A percentile compares a stretch with the other conserved stretches of the same genome.
These are phyloP conservation scores for Mytilinidion resinicola DNA, from an alignment of 495 filamentous ascomycete genomes.

Conservation along the genomic window DNA sequence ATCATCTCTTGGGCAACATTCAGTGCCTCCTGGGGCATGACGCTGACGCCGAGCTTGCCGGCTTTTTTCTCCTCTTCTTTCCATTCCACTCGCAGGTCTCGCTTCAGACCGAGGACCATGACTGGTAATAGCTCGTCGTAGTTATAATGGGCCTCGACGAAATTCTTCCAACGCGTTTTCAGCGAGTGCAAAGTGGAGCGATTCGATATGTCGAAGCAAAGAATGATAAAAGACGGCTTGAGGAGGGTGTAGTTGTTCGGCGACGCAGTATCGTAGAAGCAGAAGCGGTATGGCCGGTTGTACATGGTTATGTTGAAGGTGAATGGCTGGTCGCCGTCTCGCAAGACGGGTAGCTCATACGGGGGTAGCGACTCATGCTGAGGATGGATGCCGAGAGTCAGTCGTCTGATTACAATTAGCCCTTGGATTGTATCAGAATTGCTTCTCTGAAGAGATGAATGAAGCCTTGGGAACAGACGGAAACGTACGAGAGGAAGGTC, in stretches of 20 bases:
- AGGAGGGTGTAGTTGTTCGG: slow-evolving; percentile 71
- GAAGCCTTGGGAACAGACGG: neutral
- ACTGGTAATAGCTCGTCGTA: slow-evolving; percentile 57
- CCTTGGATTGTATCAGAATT: neutral
- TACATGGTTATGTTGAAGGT: slow-evolving; percentile 67
- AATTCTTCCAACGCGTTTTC: slow-evolving; percentile 56
- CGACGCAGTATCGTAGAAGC: slow-evolving; percentile 72
- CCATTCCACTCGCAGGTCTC: slow-evolving; percentile 57
- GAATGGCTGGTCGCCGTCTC: slow-evolving; percentile 77
- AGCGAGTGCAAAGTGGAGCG: slow-evolving; percentile 58
- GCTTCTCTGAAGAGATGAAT: neutral
- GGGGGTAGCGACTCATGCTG: slow-evolving; percentile 13
- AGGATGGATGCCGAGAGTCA: slow-evolving; percentile 30
- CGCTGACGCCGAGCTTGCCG: slow-evolving; percentile 13
- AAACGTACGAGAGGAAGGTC: slow-evolving; percentile 78
- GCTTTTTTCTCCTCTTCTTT: slow-evolving; percentile 25
- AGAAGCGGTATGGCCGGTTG: slow-evolving; percentile 61
- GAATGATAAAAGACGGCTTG: slow-evolving; percentile 61
- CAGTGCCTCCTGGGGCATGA: slow-evolving; percentile 50
- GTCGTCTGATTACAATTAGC: slow-evolving; percentile 25
- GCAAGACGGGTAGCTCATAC: slow-evolving; percentile 50
- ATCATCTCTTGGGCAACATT: slow-evolving; percentile 72
- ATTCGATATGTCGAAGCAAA: slow-evolving; percentile 77
- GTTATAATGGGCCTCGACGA: slow-evolving; percentile 58
- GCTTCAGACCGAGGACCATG: slow-evolving; percentile 73